Base-by-base conservation (phyloP, 2,329 filamentous ascomycete genomes). In the Lojkania enalia region DNA sequence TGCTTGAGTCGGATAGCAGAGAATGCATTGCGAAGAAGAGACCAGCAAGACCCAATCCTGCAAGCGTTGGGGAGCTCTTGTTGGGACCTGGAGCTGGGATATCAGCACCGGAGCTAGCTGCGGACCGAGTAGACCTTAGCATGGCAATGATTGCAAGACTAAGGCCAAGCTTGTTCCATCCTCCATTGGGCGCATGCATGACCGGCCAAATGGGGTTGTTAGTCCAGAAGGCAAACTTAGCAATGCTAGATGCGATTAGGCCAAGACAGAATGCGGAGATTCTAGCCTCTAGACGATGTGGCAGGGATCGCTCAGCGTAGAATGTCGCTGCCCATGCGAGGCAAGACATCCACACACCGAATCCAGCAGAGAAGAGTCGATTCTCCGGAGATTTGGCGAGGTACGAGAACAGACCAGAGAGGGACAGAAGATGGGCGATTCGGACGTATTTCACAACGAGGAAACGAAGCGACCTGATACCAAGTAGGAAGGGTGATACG, bases 151-250 rank as follows among this genome's bases (percentile, higher is more conserved):
- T 61, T 32, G 86, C 94, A 11, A 99, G 70, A 12, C 81, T 70
- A 35, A 97, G 75, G 20, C 91, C 94, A 15, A 85, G 81, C 51
- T 87, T 89, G 71, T 99, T 99, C 84, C 88, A 91, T 2, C 94
- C 94, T 27, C 94, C 94, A 66, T 96, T 99, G 6, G 79, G 81
- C 20, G 84, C 83, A 67, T 96, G 87, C 82, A 97, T 88, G 51
- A 94, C 87, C 0, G 94, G 91, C 94, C 94, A 99, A 49, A 97
- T 83, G 0, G 94, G 94, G 67, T 99, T 99, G 71, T 96, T 97
- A 15, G 92, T 96, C 65, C 85, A 82, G 78, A 86, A 95, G 0
- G 91, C 89, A 65, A 95, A 97, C 69, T 99, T 99, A 58, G 89
- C 84, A 41, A 95, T 80, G 49, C 86, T 90, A 1, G 92, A 97